Evolutionary conservation across 805 yeast genomes (phyloP).

Genomic region (Lachancea nothofagi): DNA sequence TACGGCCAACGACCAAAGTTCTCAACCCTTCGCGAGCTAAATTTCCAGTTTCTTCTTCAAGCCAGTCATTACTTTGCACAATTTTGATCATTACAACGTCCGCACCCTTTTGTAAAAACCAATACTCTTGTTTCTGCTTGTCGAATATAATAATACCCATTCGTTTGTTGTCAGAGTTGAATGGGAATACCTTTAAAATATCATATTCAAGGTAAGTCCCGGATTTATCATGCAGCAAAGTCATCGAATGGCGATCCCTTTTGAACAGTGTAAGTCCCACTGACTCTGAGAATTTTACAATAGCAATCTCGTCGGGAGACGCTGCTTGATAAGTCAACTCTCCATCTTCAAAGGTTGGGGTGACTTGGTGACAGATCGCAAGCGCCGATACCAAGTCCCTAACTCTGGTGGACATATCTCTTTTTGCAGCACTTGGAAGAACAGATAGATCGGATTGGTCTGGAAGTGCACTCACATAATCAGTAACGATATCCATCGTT

Average conservation of each 20-base stretch:
- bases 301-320: conserved; percentile 97
- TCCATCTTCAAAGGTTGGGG: conserved; percentile 83
- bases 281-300: conserved; percentile 81
- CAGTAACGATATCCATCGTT: conserved; percentile 81
- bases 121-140: conserved; percentile 55
- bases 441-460: conserved; percentile 13
- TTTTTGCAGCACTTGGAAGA: conserved; percentile 38
- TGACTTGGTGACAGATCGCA: conserved; percentile 95
- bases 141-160: conserved; percentile 88
- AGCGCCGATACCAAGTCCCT: conserved; percentile 75
- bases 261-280: conserved; percentile 77
- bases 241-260: conserved; percentile 75
- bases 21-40: conserved; percentile 98
- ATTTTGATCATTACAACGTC: conserved; percentile 87
- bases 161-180: conserved; percentile 90
- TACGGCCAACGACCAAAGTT: conserved; percentile 90
- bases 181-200: conserved; percentile 82
- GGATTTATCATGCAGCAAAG: conserved; percentile 57
- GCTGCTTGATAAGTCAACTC: conserved; percentile 88
- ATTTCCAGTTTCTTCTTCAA: conserved; percentile 94
- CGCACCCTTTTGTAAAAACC: conserved; percentile 94
- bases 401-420: conserved; percentile 70
- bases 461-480: conserved; percentile 45
- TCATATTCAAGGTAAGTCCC: conserved; percentile 51
- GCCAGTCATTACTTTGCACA: conserved; percentile 87